These are phyloP conservation scores for Yamadazyma atlantica DNA, from an alignment of 1,139 yeast species.

Conservation along the genomic window DNA sequence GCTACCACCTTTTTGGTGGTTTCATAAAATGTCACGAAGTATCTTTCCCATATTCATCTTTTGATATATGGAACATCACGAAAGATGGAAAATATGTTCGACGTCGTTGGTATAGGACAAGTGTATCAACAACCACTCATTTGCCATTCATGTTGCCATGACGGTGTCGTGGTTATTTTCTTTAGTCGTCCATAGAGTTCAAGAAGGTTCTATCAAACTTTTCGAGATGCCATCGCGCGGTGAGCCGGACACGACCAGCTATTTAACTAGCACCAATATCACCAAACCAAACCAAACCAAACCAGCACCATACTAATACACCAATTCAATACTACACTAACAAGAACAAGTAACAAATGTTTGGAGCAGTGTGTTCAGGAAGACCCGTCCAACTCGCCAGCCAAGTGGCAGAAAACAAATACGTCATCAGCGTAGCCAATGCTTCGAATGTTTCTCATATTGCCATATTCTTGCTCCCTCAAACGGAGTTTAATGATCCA, in stretches of 20 bases:
- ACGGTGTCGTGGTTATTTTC: conserved; percentile 19
- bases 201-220: conserved; percentile 9
- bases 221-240: not conserved
- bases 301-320: too few relatives aligned
- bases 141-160: too few relatives aligned
- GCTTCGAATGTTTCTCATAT: conserved; percentile 70
- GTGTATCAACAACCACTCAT: conserved; percentile 49
- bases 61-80: conserved; percentile 37
- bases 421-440: conserved; percentile 59
- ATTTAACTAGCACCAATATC: too few relatives aligned
- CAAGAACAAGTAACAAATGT: too few relatives aligned
- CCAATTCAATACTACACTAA: conserved; percentile 16
- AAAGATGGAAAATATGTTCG: conserved; percentile 81
- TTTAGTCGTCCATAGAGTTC: conserved; percentile 21
- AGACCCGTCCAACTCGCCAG: conserved; percentile 54
- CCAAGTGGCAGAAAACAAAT: conserved; percentile 65
- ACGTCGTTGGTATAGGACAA: conserved; percentile 64
- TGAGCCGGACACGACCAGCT: too few relatives aligned
- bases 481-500: conserved; percentile 58
- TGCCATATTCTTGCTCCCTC: conserved; percentile 76
- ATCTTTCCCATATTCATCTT: conserved; percentile 79
- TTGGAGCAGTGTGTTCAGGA: conserved; percentile 59
- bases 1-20: conserved; percentile 44
- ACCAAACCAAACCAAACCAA: too few relatives aligned
- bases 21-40: conserved; percentile 59